phyloP scores from a whole-genome alignment of 306 rosid species.

The Vigna unguiculata region DNA sequence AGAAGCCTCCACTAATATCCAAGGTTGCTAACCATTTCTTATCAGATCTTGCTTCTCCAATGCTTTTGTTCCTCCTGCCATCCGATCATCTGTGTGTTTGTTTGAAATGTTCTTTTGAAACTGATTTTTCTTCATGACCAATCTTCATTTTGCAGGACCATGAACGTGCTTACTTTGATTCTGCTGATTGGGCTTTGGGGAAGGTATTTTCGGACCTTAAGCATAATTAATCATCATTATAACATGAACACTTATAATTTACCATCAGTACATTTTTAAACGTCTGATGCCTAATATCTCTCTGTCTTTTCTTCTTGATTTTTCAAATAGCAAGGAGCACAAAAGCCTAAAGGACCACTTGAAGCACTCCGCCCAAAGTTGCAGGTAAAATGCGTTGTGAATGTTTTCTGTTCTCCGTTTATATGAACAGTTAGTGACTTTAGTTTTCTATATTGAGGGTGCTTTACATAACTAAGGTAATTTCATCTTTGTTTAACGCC shows the following conservation, averaged over 20 bases:
- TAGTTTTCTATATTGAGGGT: neutral
- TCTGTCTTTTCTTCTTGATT: slow-evolving; percentile 41
- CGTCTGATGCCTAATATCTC: slow-evolving; percentile 43
- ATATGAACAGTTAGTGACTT: slow-evolving; percentile 1
- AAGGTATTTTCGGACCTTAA: slow-evolving; percentile 63
- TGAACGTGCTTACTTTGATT: slow-evolving; percentile 95
- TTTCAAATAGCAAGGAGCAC: slow-evolving; percentile 75
- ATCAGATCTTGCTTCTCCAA: slow-evolving; percentile 10
- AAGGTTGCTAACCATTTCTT: slow-evolving; percentile 61
- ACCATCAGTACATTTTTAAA: slow-evolving; percentile 37
- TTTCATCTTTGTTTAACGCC: neutral
- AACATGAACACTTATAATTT: slow-evolving; percentile 2
- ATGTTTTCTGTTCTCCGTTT: neutral
- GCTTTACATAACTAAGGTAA: slow-evolving; percentile 2
- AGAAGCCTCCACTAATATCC: slow-evolving; percentile 93
- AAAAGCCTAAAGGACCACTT: slow-evolving; percentile 97
- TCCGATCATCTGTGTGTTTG: slow-evolving; percentile 19
- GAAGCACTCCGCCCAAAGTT: slow-evolving; percentile 98
- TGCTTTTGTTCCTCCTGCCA: neutral
- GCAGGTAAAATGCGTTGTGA: slow-evolving; percentile 64
- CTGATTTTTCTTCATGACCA: slow-evolving; percentile 35
- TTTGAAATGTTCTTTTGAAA: slow-evolving; percentile 23
- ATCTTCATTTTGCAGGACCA: slow-evolving; percentile 73
- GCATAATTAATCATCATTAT: slow-evolving; percentile 27
- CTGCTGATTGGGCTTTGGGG: slow-evolving; percentile 99